Evolutionary conservation across 2,329 filamentous ascomycete species (phyloP), one percentile per base, ranked within the genome.

Genomic region (Hypoxylon sp.): DNA sequence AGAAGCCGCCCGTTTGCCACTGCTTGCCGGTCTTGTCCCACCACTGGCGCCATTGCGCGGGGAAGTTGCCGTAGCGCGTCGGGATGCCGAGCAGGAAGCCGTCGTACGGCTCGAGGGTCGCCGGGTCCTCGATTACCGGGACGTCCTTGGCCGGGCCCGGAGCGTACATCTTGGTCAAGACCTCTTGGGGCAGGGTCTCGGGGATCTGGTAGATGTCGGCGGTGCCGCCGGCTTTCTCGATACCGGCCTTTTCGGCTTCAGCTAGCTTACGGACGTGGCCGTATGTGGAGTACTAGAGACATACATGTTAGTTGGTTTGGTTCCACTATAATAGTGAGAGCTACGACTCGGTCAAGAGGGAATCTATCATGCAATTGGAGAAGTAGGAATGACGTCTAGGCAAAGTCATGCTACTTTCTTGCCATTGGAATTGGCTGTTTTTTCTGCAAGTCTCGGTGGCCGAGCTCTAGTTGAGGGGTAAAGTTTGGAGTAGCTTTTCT

Each of bases 41-140:
- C 87, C 94, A 95, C 46, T 89, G 78, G 87, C 96, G 98, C 92
- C 92, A 98, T 84, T 99, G 96, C 17, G 91, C 93, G 53, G 95
- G 94, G 87, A 97, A 97, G 89, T 97, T 98, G 76, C 96, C 96
- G 84, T 93, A 99, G 74, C 96, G 90, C 57, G 96, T 99, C 67
- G 96, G 96, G 80, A 98, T 96, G 74, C 96, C 96, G 76, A 98
- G 88, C 72, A 99, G 90, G 85, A 98, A 91, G 74, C 85, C 96
- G 78, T 98, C 94, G 84, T 97, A 98, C 59, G 84, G 71, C 78
- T 90, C 88, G 47, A 98, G 90, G 33, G 80, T 84, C 11, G 78
- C 59, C 5, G 89, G 85, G 77, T 87, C 83, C 17, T 86, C 80
- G 54, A 90, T 85, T 74, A 93, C 80, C 64, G 90, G 87, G 79